Evolutionary conservation across 2,329 filamentous ascomycete species (phyloP), one percentile per base, ranked within the genome.

Genomic region (Aspergillus ochraceoroseus): DNA sequence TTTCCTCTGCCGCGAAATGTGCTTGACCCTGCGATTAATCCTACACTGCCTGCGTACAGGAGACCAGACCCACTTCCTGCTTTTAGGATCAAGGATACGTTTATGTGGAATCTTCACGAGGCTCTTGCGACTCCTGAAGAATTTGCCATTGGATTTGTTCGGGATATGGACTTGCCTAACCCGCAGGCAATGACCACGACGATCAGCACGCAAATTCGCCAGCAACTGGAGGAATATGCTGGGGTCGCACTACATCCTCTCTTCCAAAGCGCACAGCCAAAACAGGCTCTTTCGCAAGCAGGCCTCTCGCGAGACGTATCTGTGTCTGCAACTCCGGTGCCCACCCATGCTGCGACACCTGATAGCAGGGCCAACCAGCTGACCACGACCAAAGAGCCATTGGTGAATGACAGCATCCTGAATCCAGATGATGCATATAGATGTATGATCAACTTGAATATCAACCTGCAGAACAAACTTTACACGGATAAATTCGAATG

Each of bases 401-500:
- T 66, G 25, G 74, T 78, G 1, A 81, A 82, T 26, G 79, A 82
- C 22, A 84, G 86, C 50, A 79, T 88, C 27, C 78, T 83, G 56
- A 94, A 94, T 59, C 88, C 87, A 3, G 89, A 95, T 59, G 90
- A 96, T 63, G 89, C 87, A 2, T 95, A 96, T 65, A 82, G 92
- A 33, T 96, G 92, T 62, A 84, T 96, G 55, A 82, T 98, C 52
- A 86, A 80, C 30, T 72, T 98, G 30, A 95, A 85, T 60, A 85
- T 98, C 57, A 95, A 95, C 58, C 75, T 96, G 14, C 82, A 88
- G 38, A 94, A 94, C 41, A 82, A 85, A 54, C 76, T 96, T 8
- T 96, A 95, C 65, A 94, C 87, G 3, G 92, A 98, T 72, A 95
- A 89, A 59, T 96, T 98, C 50, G 90, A 96, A 63, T 96, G 90